These are phyloP conservation scores for Solanum rostratum DNA, from an alignment of 257 asterid species.

Conservation along the genomic window DNA sequence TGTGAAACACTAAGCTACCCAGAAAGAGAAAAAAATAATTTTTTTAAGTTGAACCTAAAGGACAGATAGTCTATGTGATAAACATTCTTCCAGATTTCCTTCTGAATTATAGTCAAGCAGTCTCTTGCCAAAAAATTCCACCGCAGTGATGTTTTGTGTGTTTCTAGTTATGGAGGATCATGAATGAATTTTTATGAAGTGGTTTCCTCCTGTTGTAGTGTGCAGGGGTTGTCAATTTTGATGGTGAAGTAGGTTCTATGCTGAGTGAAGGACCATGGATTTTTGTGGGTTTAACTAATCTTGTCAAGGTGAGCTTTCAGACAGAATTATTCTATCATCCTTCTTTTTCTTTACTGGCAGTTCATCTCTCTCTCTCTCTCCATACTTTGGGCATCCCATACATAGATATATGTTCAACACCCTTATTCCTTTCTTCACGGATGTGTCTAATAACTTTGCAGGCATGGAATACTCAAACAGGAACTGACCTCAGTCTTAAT, in stretches of 20 bases:
- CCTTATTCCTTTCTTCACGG: background rate
- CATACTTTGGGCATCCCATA: background rate
- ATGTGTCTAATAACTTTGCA: conserved; percentile 17
- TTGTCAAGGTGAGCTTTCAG: conserved; percentile 60
- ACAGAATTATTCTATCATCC: background rate
- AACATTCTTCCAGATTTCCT: background rate
- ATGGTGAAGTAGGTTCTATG: conserved; percentile 76
- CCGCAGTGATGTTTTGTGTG: background rate
- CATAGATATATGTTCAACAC: background rate
- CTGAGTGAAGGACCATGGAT: conserved; percentile 98
- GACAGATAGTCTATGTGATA: background rate
- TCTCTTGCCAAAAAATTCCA: background rate
- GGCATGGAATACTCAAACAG: conserved; percentile 96
- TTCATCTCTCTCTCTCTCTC: background rate
- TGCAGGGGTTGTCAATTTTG: conserved; percentile 53
- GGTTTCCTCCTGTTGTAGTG: conserved; percentile 30
- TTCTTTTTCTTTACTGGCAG: background rate
- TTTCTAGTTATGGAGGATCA: background rate
- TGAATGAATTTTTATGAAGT: background rate
- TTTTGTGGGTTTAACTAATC: conserved; percentile 75
- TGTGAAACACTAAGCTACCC: background rate
- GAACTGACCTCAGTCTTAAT: conserved; percentile 65
- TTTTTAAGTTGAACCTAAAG: background rate
- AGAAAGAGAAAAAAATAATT: background rate
- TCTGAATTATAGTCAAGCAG: background rate